Conservation (phyloP, 257 asterid species). For the Fraxinus quadrangulata region DNA sequence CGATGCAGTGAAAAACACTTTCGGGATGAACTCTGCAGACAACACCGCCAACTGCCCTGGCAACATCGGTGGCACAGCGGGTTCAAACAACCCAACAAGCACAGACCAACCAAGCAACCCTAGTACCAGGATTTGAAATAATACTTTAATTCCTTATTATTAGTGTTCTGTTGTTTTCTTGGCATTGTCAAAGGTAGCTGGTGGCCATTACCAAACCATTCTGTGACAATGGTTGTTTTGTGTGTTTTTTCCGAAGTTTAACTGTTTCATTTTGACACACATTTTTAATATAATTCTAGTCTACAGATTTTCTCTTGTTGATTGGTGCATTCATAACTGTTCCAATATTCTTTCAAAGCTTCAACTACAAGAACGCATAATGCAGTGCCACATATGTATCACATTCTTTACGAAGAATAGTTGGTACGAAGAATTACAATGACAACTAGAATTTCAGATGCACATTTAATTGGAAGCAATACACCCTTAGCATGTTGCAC, state of each 20-base stretch:
- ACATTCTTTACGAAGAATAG: not conserved
- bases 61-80: not conserved
- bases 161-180: not conserved
- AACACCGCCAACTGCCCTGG: not conserved
- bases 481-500: not conserved
- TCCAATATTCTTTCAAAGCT: not conserved
- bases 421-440: not conserved
- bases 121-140: constrained; percentile 1
- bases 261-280: not conserved
- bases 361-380: not conserved
- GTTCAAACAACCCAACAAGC: not conserved
- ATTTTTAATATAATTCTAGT: not conserved
- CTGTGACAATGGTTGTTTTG: not conserved
- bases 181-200: not conserved
- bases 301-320: not conserved
- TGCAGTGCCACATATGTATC: not conserved
- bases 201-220: not conserved
- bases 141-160: not conserved
- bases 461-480: not conserved
- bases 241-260: not conserved
- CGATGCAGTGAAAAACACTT: constrained; percentile 57
- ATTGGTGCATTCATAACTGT: not conserved
- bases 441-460: not conserved
- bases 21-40: constrained; percentile 39
- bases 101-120: constrained; percentile 15